phyloP scores from a whole-genome alignment of 2,329 filamentous ascomycete genomes.

The Aspergillus pseudoterreus region DNA sequence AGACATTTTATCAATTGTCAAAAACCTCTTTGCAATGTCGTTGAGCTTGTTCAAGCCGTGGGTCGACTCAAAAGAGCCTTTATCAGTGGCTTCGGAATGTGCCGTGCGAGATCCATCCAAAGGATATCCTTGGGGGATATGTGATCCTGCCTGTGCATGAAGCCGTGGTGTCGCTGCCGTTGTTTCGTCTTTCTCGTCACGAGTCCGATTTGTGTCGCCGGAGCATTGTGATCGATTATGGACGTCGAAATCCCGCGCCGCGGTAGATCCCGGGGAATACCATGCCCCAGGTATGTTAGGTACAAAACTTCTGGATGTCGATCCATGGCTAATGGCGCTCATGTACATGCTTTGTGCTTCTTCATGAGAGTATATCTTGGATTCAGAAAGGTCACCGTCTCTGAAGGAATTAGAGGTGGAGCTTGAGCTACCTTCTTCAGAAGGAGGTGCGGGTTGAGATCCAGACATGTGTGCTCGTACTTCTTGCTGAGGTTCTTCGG shows the following conservation, averaged over 20 bases:
- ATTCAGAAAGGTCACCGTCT: slow-evolving; percentile 41
- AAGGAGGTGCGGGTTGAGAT: slow-evolving; percentile 8
- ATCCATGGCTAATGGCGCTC: slow-evolving; percentile 53
- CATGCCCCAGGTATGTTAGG: slow-evolving; percentile 43
- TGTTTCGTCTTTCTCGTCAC: slow-evolving; percentile 14
- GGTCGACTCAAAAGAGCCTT: slow-evolving; percentile 14
- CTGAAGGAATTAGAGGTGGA: slow-evolving; percentile 21
- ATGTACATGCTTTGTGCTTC: slow-evolving; percentile 52
- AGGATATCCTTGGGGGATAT: slow-evolving; percentile 9
- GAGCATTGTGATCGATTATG: neutral
- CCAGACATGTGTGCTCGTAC: slow-evolving; percentile 9
- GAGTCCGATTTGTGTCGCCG: neutral
- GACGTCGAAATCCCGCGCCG: slow-evolving; percentile 4
- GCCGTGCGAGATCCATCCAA: slow-evolving; percentile 6
- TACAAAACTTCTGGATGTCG: slow-evolving; percentile 24
- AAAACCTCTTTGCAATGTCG: slow-evolving; percentile 32
- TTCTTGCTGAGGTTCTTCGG: neutral
- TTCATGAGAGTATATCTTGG: slow-evolving; percentile 46
- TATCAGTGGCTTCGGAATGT: slow-evolving; percentile 12
- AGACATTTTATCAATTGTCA: slow-evolving; percentile 31
- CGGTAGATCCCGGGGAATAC: slow-evolving; percentile 28
- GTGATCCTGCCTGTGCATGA: slow-evolving; percentile 15
- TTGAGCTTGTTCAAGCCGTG: slow-evolving; percentile 18
- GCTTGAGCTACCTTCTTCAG: slow-evolving; percentile 21
- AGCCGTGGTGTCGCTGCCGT: slow-evolving; percentile 28